A percentile compares a stretch with the other conserved stretches of the same genome.
phyloP scores from a whole-genome alignment of 257 asterid genomes.

The Rehmannia glutinosa region DNA sequence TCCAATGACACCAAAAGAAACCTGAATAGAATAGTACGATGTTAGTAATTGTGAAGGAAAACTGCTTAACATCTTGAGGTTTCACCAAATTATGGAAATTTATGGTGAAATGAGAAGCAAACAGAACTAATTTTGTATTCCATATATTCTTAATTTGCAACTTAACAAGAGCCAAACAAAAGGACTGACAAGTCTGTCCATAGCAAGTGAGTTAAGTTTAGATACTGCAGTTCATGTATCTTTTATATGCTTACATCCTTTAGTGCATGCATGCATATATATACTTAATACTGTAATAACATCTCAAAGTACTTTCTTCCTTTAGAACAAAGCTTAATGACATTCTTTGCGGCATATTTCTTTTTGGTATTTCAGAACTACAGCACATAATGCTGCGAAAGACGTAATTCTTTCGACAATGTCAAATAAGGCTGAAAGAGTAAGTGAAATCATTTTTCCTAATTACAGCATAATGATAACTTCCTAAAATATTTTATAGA shows the following conservation, averaged over 20 bases:
- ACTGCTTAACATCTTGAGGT: background rate
- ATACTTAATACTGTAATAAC: too few species aligned
- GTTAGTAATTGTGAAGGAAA: constrained; percentile 11
- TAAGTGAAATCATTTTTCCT: too few species aligned
- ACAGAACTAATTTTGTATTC: background rate
- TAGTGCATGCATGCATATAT: background rate
- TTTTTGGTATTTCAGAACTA: too few species aligned
- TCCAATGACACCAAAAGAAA: constrained; percentile 92
- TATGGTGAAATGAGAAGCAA: background rate
- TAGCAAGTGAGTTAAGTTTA: background rate
- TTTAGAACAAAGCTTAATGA: too few species aligned
- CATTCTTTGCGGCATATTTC: too few species aligned
- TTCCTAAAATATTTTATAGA: too few species aligned
- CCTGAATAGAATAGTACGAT: constrained; percentile 38
- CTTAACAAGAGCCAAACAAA: background rate
- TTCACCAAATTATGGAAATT: background rate
- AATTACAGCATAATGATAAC: too few species aligned
- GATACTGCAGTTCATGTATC: background rate
- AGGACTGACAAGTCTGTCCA: background rate
- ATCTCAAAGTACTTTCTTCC: too few species aligned
- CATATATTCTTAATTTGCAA: background rate
- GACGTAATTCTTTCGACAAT: too few species aligned
- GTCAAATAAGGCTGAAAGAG: too few species aligned
- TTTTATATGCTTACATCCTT: background rate
- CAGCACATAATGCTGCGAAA: too few species aligned